These are phyloP conservation scores for Lobosporangium transversale DNA, from an alignment of 192 early-diverging fungal species.

Conservation along the genomic window DNA sequence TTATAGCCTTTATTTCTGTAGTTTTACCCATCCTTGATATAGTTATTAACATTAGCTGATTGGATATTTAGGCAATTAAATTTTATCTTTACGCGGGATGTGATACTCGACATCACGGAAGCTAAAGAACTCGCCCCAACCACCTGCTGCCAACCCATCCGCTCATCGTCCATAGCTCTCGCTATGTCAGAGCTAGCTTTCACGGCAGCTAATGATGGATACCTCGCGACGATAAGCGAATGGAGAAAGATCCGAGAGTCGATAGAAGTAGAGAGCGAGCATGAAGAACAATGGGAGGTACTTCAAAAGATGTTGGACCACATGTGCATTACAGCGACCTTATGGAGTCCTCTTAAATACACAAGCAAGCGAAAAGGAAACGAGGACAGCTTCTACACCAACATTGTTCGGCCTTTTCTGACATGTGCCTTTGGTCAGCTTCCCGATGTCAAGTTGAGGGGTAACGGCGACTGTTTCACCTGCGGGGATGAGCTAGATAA, in stretches of 20 bases:
- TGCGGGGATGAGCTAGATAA: too few species aligned
- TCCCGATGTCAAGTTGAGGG: too few species aligned
- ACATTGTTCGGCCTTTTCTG: too few species aligned
- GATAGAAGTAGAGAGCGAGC: neutral
- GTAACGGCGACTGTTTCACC: too few species aligned
- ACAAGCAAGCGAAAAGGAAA: too few species aligned
- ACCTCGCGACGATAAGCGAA: neutral
- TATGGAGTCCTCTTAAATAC: too few species aligned
- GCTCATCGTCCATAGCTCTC: neutral
- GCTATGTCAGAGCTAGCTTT: neutral
- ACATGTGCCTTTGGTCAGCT: too few species aligned
- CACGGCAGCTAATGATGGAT: neutral
- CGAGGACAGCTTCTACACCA: too few species aligned
- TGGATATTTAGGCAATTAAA: neutral
- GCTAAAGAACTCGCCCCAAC: neutral
- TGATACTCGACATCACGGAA: neutral
- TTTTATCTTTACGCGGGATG: neutral
- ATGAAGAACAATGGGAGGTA: too few species aligned
- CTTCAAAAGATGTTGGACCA: too few species aligned
- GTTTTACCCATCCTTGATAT: neutral
- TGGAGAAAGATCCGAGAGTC: slow-evolving; percentile 2
- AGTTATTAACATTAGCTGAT: neutral
- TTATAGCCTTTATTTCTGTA: neutral
- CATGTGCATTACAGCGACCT: too few species aligned
- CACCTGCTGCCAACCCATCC: neutral